Evolutionary conservation across 192 early-diverging fungal species (phyloP), one percentile per base, ranked within the genome.

Genomic region (Phlyctochytrium planicorne): DNA sequence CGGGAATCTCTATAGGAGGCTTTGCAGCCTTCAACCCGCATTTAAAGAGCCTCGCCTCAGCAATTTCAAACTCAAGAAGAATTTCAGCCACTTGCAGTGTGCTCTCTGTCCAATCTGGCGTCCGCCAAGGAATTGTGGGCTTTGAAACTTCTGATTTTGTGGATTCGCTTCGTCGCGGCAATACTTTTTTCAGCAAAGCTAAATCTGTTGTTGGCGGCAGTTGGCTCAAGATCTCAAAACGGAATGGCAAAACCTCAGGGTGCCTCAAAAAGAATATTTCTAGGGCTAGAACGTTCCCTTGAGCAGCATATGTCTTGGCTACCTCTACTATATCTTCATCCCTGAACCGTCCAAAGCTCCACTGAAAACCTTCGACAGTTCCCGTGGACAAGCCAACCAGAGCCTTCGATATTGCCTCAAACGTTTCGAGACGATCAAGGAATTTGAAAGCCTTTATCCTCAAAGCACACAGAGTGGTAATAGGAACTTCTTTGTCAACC

Each of bases 241-340:
- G 75, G 69, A 82, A 86, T 23, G 88, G 88, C 52, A 84, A 62
- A 0, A 84, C 67, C 34, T 90, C 84, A 1, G 84, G 80, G 59
- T 91, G 89, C 0, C 86, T 79, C 40, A 77, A 84, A 35, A 90
- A 85, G 20, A 92, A 62, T 2, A 83, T 73, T 57, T 82, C 78
- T 30, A 91, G 61, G 0, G 84, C 91, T 47, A 75, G 60, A 40
- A 86, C 68, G 33, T 86, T 79, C 57, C 84, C 87, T 33, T 71
- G 65, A 1, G 79, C 67, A 0, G 91, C 91, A 71, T 76, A 87
- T 20, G 78, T 67, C 59, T 81, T 80, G 0, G 86, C 89, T 53
- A 83, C 74, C 1, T 67, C 69, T 1, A 83, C 77, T 14, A 92
- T 79, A 76, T 89, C 77, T n/a, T 72, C 59, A 50, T 91, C 85